phyloP scores from a whole-genome alignment of 306 rosid genomes.

The Argentina anserina region DNA sequence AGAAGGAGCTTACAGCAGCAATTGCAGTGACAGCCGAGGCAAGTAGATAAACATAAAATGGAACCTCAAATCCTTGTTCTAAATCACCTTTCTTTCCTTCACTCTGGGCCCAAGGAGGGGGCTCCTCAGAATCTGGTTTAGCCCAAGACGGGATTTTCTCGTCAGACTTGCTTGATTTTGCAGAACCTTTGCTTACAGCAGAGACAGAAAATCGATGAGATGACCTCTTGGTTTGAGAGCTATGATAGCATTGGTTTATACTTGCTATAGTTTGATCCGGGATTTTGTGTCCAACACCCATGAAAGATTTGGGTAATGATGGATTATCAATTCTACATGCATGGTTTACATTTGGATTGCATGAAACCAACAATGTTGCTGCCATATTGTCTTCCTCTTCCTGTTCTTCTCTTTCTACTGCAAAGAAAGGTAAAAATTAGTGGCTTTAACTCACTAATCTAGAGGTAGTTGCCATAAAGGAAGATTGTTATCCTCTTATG shows the following conservation, averaged over 20 bases:
- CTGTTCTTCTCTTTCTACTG: slow-evolving; percentile 19
- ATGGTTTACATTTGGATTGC: slow-evolving; percentile 25
- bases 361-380: slow-evolving; percentile 20
- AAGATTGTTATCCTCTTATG: neutral
- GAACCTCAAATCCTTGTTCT: slow-evolving; percentile 46
- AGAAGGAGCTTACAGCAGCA: slow-evolving; percentile 69
- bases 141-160: slow-evolving; percentile 88
- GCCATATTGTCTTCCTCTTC: slow-evolving; percentile 32
- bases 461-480: neutral
- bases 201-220: slow-evolving; percentile 33
- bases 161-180: slow-evolving; percentile 72
- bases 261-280: slow-evolving; percentile 11
- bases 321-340: slow-evolving; percentile 17
- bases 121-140: slow-evolving; percentile 73
- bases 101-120: slow-evolving; percentile 88
- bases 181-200: slow-evolving; percentile 69
- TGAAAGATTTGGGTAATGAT: slow-evolving; percentile 16
- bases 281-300: slow-evolving; percentile 25
- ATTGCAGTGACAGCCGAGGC: slow-evolving; percentile 90
- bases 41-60: slow-evolving; percentile 65
- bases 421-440: neutral
- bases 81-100: slow-evolving; percentile 40
- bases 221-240: slow-evolving; percentile 10
- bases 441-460: neutral
- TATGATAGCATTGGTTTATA: neutral